Conservation (phyloP, 768 basidiomycete genomes). For the Kwoniella newhampshirensis region DNA sequence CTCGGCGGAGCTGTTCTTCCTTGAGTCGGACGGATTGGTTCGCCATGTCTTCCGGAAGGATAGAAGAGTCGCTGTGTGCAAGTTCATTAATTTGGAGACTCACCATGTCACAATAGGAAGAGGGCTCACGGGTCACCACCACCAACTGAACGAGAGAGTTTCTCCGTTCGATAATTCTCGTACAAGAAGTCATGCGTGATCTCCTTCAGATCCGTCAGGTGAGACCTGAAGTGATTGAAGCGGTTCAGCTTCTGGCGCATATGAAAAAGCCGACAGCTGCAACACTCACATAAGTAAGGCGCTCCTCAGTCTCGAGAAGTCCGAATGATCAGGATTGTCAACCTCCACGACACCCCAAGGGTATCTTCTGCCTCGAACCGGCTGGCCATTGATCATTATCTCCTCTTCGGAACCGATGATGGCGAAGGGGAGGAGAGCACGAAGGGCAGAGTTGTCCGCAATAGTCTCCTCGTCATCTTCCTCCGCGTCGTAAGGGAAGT, state of each 20-base stretch:
- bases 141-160: conserved; percentile 85
- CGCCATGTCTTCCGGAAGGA: conserved; percentile 93
- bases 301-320: conserved; percentile 88
- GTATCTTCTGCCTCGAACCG: conserved; percentile 88
- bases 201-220: conserved; percentile 86
- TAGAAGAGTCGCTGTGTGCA: conserved; percentile 64
- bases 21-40: conserved; percentile 96
- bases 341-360: conserved; percentile 99
- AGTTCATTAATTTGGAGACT: neutral
- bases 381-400: conserved; percentile 80
- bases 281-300: conserved; percentile 86
- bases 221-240: conserved; percentile 63
- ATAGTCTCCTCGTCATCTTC: conserved; percentile 99
- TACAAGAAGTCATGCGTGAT: conserved; percentile 83
- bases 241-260: neutral
- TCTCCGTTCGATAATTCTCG: conserved; percentile 97
- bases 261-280: conserved; percentile 62
- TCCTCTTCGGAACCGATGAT: conserved; percentile 97
- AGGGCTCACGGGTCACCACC: conserved; percentile 59
- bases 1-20: conserved; percentile 94
- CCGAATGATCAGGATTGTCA: conserved; percentile 99
- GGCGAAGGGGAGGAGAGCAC: conserved; percentile 90
- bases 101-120: neutral
- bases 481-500: conserved; percentile 98
- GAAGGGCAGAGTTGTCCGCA: conserved; percentile 91